phyloP scores from a whole-genome alignment of 495 filamentous ascomycete genomes.

The Penicillium bialowiezense region DNA sequence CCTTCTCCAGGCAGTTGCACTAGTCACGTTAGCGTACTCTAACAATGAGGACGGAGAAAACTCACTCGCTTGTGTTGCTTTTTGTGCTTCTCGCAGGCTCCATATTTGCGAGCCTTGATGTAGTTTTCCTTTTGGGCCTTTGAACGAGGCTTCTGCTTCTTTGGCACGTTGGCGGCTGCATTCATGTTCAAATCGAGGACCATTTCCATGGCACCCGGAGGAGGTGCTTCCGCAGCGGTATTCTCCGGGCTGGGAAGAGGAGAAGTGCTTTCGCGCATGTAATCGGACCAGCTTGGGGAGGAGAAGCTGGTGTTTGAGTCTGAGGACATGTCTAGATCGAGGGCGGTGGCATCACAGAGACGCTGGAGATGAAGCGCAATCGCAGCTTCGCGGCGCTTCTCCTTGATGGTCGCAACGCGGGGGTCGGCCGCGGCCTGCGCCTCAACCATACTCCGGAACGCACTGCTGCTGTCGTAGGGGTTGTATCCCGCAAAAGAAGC shows the following conservation, averaged over 20 bases:
- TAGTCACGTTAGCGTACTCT: slow-evolving; percentile 23
- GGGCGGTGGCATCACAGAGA: slow-evolving; percentile 29
- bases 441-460: slow-evolving; percentile 39
- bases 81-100: slow-evolving; percentile 47
- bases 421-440: slow-evolving; percentile 37
- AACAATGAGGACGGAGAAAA: slow-evolving; percentile 1
- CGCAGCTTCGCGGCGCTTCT: slow-evolving; percentile 44
- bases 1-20: slow-evolving; percentile 48
- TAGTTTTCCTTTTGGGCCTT: slow-evolving; percentile 48
- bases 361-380: slow-evolving; percentile 44
- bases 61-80: slow-evolving; percentile 49
- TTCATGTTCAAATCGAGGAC: slow-evolving; percentile 51
- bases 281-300: slow-evolving; percentile 37
- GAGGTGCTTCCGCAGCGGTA: slow-evolving; percentile 12
- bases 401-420: slow-evolving; percentile 35
- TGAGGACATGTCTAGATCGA: slow-evolving; percentile 29
- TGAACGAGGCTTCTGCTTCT: slow-evolving; percentile 46
- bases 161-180: slow-evolving; percentile 39
- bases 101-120: slow-evolving; percentile 46
- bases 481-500: slow-evolving; percentile 22
- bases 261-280: slow-evolving; percentile 27
- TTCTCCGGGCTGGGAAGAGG: slow-evolving; percentile 21
- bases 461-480: slow-evolving; percentile 17
- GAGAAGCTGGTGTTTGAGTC: slow-evolving; percentile 38
- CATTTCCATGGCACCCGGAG: slow-evolving; percentile 32